phyloP scores from a whole-genome alignment of 768 basidiomycete species.

The Psilocybe cyanescens region DNA sequence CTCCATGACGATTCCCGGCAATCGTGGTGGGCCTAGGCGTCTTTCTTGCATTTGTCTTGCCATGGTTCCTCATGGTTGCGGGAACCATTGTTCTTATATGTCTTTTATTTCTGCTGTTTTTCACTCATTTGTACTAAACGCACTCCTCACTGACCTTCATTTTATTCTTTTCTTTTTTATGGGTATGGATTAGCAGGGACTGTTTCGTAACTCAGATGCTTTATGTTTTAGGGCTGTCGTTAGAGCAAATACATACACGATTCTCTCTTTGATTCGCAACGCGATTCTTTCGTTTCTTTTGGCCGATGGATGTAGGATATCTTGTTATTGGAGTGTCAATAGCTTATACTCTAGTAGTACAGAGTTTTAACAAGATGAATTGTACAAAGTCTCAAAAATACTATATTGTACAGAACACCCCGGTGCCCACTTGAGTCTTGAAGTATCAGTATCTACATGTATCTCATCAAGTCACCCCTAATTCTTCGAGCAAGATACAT shows the following conservation, averaged over 20 bases:
- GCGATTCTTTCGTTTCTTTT: neutral
- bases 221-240: neutral
- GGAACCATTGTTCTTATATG: slow-evolving; percentile 7
- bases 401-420: no score
- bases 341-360: no score
- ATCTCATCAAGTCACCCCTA: slow-evolving; percentile 6
- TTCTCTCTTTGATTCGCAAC: neutral
- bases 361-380: no score
- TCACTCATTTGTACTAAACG: neutral
- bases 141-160: neutral
- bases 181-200: neutral
- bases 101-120: slow-evolving; percentile 9
- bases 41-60: slow-evolving; percentile 13
- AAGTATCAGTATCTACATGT: neutral
- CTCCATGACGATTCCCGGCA: slow-evolving; percentile 27
- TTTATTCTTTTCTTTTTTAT: neutral
- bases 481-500: slow-evolving; percentile 11
- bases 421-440: no score
- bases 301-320: no score
- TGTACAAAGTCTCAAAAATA: no score
- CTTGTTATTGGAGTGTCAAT: no score
- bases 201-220: neutral
- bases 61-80: slow-evolving; percentile 23
- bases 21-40: slow-evolving; percentile 22
- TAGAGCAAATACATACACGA: slow-evolving; percentile 1